Base-by-base conservation (phyloP, 306 rosid genomes). In the Dryas alaskensis region DNA sequence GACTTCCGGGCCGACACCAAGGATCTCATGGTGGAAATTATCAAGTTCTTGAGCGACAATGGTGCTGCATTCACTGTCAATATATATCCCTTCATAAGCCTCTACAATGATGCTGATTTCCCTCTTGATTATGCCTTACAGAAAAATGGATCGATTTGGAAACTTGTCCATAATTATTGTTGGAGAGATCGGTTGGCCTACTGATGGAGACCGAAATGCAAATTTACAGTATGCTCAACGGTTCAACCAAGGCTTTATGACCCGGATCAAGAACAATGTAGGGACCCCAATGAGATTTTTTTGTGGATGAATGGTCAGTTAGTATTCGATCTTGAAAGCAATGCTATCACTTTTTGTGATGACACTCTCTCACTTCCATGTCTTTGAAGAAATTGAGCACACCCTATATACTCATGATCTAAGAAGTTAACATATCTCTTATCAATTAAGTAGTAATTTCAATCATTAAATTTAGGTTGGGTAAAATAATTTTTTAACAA, bases 101-200 rank as follows among this genome's bases (percentile, higher is more conserved):
- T 19, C 22, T 19, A 19, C 22, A 19, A 19, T 19, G 22, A 19
- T 19, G 22, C 22, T 19, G 22, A 19, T 19, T 19, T 0, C 22
- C 22, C 22, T 19, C 22, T 19, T 19, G 22, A 19, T 19, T 19
- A 19, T 19, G 78, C 97, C 17, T 68, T 93, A 69, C 93, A 87
- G 81, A 93, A 88, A 76, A 79, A 91, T 59, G 98, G 98, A 11
- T 93, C n/a, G n/a, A n/a, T n/a, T 65, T 47, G 85, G 78, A 40
- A 93, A 91, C 96, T 70, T 93, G 83, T 83, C 97, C 42, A 86
- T 93, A 57, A 83, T 93, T 10, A 19, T 19, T 19, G 82, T 93
- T 0, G 98, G 98, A 67, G 98, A 91, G 86, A 81, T 91, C 0
- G 97, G 97, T 45, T 93, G 98, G 98, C 98, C 98, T 62, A 91